Evolutionary conservation across 192 early-diverging fungal genomes (phyloP).

Genomic region (Podila epigama): DNA sequence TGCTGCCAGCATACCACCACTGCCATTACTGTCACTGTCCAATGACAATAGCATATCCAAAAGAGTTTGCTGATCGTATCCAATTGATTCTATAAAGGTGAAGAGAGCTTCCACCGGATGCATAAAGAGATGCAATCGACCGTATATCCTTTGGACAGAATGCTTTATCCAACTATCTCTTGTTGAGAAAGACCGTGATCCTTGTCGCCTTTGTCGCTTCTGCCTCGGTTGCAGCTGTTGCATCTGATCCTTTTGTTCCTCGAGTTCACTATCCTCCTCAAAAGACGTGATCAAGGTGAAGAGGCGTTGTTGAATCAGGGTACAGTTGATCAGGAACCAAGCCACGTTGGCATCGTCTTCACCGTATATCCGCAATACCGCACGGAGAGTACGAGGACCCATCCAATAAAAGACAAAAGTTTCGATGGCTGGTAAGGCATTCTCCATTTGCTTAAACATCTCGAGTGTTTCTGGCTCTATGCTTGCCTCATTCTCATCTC

Average conservation of each 20-base stretch:
- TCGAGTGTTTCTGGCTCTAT: neutral
- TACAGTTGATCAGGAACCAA: constrained; percentile 24
- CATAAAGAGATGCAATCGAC: neutral
- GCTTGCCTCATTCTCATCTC: too few relatives aligned
- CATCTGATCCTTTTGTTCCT: too few relatives aligned
- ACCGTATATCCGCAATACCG: constrained; percentile 22
- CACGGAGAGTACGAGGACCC: neutral
- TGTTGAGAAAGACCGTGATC: neutral
- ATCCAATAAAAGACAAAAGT: constrained; percentile 11
- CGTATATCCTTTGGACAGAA: neutral
- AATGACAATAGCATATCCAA: constrained; percentile 22
- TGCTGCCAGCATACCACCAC: constrained; percentile 34
- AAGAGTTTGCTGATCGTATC: constrained; percentile 32
- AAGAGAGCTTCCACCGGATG: constrained; percentile 28
- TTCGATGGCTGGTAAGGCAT: neutral
- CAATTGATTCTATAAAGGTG: constrained; percentile 20
- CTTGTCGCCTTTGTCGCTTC: too few relatives aligned
- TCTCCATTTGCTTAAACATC: neutral
- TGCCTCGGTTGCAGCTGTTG: too few relatives aligned
- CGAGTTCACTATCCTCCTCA: too few relatives aligned
- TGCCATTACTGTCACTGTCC: constrained; percentile 24
- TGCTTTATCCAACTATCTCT: neutral
- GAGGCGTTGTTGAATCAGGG: constrained; percentile 7
- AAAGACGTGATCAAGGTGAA: neutral
- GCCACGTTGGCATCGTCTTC: constrained; percentile 35